phyloP scores from a whole-genome alignment of 495 filamentous ascomycete species.

The Penicillium pulvis region DNA sequence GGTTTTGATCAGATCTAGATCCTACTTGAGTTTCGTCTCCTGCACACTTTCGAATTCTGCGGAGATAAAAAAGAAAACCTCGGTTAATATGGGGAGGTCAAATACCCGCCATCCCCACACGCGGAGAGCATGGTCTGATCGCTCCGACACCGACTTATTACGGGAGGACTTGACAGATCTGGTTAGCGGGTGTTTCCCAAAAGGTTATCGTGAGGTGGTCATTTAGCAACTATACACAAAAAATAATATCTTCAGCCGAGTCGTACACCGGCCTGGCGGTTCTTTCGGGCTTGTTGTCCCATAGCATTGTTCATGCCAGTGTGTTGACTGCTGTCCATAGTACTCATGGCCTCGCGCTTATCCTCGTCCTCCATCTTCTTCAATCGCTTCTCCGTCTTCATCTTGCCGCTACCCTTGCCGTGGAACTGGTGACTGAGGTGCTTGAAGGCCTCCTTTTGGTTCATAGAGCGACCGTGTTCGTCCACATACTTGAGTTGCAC shows the following conservation, averaged over 20 bases:
- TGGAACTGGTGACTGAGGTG: slow-evolving; percentile 96
- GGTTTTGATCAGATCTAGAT: not conserved
- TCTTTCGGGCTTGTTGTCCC: slow-evolving; percentile 74
- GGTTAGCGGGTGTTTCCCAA: slow-evolving; percentile 9
- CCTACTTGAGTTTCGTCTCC: not conserved
- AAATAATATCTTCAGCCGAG: slow-evolving; percentile 55
- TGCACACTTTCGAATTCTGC: not conserved
- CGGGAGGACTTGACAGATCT: slow-evolving; percentile 25
- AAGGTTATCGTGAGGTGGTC: slow-evolving; percentile 10
- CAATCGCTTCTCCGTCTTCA: slow-evolving; percentile 94
- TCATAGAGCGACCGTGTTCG: slow-evolving; percentile 80
- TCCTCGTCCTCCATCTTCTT: slow-evolving; percentile 98
- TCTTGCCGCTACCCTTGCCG: slow-evolving; percentile 94
- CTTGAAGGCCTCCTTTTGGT: slow-evolving; percentile 95
- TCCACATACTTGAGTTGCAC: slow-evolving; percentile 90
- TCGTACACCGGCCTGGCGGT: slow-evolving; percentile 84
- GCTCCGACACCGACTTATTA: slow-evolving; percentile 11
- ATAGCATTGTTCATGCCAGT: slow-evolving; percentile 82
- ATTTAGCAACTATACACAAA: slow-evolving; percentile 17
- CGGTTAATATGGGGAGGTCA: slow-evolving; percentile 1
- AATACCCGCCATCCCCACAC: slow-evolving; percentile 28
- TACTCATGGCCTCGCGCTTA: slow-evolving; percentile 76
- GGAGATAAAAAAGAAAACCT: not conserved
- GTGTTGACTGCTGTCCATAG: slow-evolving; percentile 77
- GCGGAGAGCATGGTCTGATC: slow-evolving; percentile 7